These are phyloP conservation scores for Penicillium sp. DNA, from an alignment of 2,329 filamentous ascomycete genomes.

Conservation along the genomic window DNA sequence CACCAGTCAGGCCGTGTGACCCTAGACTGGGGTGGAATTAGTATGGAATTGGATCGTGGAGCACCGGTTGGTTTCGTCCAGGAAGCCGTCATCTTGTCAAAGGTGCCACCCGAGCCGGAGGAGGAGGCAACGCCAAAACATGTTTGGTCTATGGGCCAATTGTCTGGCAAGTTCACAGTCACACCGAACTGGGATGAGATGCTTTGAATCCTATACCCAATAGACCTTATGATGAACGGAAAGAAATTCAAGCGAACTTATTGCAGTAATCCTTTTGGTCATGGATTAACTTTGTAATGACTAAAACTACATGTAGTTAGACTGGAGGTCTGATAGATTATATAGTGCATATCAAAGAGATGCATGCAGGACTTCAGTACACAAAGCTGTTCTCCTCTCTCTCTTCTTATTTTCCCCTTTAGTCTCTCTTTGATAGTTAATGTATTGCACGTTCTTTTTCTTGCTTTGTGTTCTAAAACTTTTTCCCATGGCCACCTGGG, in stretches of 20 bases:
- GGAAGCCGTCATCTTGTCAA: constrained; percentile 53
- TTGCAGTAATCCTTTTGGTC: background rate
- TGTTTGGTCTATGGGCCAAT: constrained; percentile 59
- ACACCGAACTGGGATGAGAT: constrained; percentile 61
- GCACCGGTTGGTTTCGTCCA: constrained; percentile 59
- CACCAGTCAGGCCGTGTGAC: constrained; percentile 62
- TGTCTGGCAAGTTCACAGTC: constrained; percentile 65
- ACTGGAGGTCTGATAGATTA: background rate
- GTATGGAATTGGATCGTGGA: constrained; percentile 58
- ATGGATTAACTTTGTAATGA: background rate
- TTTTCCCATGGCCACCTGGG: background rate
- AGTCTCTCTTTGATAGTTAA: background rate
- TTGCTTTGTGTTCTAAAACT: background rate
- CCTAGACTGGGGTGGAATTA: constrained; percentile 63
- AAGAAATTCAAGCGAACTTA: background rate
- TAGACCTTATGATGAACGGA: constrained; percentile 1
- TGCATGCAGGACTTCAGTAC: background rate
- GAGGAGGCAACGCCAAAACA: constrained; percentile 40
- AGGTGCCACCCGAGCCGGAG: constrained; percentile 21
- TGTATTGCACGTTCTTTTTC: background rate
- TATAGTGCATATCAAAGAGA: background rate
- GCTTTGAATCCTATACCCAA: constrained; percentile 24
- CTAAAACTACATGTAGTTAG: background rate
- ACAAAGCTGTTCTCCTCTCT: background rate
- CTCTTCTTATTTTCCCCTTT: background rate